Percentiles rank a stretch among this genome's conserved stretches.
These are phyloP conservation scores for Cercospora citrullina DNA, from an alignment of 2,329 filamentous ascomycete genomes.

Conservation along the genomic window DNA sequence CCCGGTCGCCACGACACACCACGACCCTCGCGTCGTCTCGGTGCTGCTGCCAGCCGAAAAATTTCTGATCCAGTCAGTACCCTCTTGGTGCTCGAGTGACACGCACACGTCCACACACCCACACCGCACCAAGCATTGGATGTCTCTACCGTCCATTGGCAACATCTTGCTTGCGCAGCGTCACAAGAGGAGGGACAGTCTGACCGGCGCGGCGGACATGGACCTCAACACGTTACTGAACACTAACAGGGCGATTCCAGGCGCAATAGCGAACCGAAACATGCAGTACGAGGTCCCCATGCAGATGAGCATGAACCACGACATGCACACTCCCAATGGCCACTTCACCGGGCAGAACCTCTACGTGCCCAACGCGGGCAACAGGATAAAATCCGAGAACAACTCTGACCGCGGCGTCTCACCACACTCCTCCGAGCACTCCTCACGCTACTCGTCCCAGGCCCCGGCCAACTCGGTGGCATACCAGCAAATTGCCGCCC, in stretches of 20 bases:
- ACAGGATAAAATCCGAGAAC: slow-evolving; percentile 58
- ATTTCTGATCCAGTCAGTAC: slow-evolving; percentile 33
- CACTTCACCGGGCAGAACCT: slow-evolving; percentile 46
- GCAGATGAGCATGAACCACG: slow-evolving; percentile 37
- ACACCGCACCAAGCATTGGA: slow-evolving; percentile 26
- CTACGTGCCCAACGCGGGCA: slow-evolving; percentile 51
- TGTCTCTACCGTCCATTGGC: slow-evolving; percentile 38
- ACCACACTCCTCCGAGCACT: slow-evolving; percentile 56
- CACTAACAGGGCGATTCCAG: slow-evolving; percentile 41
- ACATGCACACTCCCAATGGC: slow-evolving; percentile 32
- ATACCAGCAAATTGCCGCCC: slow-evolving; percentile 51
- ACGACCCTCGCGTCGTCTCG: slow-evolving; percentile 26
- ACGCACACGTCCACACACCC: slow-evolving; percentile 7
- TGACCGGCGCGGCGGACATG: slow-evolving; percentile 37
- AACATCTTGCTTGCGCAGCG: slow-evolving; percentile 33
- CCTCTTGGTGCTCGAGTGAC: slow-evolving; percentile 21
- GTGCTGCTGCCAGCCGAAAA: slow-evolving; percentile 23
- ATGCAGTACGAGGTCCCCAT: slow-evolving; percentile 44
- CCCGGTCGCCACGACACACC: not conserved
- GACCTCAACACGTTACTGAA: slow-evolving; percentile 41
- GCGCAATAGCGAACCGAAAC: slow-evolving; percentile 31
- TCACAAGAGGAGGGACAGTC: slow-evolving; percentile 41
- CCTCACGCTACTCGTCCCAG: slow-evolving; percentile 59
- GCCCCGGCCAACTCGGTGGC: slow-evolving; percentile 52
- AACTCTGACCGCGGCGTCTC: slow-evolving; percentile 60